These are phyloP conservation scores for Cladosporium sp. DNA, from an alignment of 2,329 filamentous ascomycete genomes.

Conservation along the genomic window DNA sequence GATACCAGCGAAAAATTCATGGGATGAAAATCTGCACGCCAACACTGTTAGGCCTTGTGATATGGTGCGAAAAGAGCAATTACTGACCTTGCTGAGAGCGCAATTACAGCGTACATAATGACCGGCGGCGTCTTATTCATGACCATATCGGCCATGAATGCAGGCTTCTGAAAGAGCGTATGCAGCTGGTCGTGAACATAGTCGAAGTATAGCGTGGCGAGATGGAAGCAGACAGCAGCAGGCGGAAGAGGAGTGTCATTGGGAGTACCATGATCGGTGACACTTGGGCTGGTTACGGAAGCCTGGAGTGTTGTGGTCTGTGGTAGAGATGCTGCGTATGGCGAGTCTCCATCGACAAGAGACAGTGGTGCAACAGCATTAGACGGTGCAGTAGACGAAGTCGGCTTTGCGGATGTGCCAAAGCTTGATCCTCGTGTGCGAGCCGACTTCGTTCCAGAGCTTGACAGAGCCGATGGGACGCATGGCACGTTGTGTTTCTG, in stretches of 20 bases:
- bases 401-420: not conserved
- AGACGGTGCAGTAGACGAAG: not conserved
- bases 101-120: slow-evolving; percentile 10
- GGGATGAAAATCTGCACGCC: not conserved
- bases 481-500: slow-evolving; percentile 10
- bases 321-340: slow-evolving; percentile 5
- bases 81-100: slow-evolving; percentile 7
- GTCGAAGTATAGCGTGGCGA: slow-evolving; percentile 9
- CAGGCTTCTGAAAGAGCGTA: slow-evolving; percentile 10
- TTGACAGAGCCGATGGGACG: not conserved
- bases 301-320: slow-evolving; percentile 1
- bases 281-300: not conserved
- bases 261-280: not conserved
- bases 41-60: too few relatives aligned
- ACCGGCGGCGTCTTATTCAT: slow-evolving; percentile 6
- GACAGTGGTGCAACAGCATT: not conserved
- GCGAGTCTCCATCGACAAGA: not conserved
- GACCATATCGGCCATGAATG: slow-evolving; percentile 8
- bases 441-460: not conserved
- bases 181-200: slow-evolving; percentile 12
- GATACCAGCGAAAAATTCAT: slow-evolving; percentile 5
- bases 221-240: slow-evolving; percentile 8
- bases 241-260: slow-evolving; percentile 1
- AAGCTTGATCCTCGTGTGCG: slow-evolving; percentile 4
- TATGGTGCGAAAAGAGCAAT: not conserved